A percentile compares a stretch with the other conserved stretches of the same genome.
Evolutionary conservation across 371 early-diverging fungal species (phyloP).

Genomic region (Lichtheimia ornata): DNA sequence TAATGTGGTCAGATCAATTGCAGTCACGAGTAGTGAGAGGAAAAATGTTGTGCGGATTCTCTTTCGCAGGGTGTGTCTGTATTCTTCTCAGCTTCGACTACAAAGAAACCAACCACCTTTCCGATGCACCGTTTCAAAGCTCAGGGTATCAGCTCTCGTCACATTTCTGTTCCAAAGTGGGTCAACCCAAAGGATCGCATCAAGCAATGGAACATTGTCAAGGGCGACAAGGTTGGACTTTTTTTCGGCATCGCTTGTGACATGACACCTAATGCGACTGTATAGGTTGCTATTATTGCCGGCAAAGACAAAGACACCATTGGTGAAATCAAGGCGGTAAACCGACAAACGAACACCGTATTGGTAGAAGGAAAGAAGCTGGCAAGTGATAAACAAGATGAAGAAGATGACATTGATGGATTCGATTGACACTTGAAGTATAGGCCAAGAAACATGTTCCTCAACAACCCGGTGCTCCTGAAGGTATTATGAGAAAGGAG

Average conservation of each 20-base stretch:
- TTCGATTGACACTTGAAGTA: neutral
- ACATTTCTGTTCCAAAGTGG: constrained; percentile 34
- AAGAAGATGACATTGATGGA: neutral
- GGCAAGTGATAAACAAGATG: constrained; percentile 15
- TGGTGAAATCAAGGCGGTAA: constrained; percentile 49
- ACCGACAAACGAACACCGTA: constrained; percentile 41
- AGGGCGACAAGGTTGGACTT: constrained; percentile 43
- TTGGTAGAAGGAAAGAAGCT: constrained; percentile 53
- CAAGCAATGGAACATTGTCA: constrained; percentile 48
- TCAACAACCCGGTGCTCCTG: constrained; percentile 48
- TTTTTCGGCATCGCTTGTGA: constrained; percentile 1
- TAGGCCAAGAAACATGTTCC: constrained; percentile 55
- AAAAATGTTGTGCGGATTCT: neutral
- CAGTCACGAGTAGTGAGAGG: neutral
- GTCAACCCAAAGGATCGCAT: constrained; percentile 47
- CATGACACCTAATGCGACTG: neutral
- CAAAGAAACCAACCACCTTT: too few species aligned
- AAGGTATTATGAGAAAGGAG: constrained; percentile 49
- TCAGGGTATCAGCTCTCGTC: constrained; percentile 35
- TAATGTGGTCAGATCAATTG: neutral
- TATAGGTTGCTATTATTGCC: constrained; percentile 52
- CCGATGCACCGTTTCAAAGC: constrained; percentile 18
- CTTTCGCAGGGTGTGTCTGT: neutral
- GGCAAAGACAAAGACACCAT: constrained; percentile 55
- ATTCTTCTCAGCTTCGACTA: neutral